Conservation (phyloP, 1,139 yeast genomes). For the Taphrina sp. region DNA sequence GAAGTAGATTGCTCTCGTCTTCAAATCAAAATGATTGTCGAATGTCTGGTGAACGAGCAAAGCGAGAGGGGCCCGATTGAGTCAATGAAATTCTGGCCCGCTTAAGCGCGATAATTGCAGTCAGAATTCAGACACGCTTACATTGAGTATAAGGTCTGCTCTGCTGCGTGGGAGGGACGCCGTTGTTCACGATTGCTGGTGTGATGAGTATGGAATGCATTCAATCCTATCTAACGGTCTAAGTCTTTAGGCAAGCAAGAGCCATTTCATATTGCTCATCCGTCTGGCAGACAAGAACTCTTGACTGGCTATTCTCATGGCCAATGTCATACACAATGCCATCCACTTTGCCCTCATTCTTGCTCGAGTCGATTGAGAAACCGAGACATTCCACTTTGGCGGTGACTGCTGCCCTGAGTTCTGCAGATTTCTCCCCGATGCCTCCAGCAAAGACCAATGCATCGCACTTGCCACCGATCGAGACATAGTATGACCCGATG, state of each 20-base stretch:
- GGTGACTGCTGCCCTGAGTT: constrained; percentile 29
- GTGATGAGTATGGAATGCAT: too few relatives aligned
- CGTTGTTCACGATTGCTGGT: too few relatives aligned
- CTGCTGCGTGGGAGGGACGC: too few relatives aligned
- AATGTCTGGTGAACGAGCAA: too few relatives aligned
- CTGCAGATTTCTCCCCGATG: constrained; percentile 37
- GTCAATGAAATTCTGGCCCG: too few relatives aligned
- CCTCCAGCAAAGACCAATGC: constrained; percentile 40
- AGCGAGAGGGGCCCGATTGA: too few relatives aligned
- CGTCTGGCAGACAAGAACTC: constrained; percentile 37
- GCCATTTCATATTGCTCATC: constrained; percentile 39
- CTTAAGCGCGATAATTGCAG: too few relatives aligned
- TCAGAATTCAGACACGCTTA: too few relatives aligned
- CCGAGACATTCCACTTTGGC: constrained; percentile 21
- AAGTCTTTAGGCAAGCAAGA: constrained; percentile 6
- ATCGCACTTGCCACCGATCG: constrained; percentile 36
- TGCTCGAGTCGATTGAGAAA: constrained; percentile 8
- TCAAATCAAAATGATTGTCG: too few relatives aligned
- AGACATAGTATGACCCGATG: constrained; percentile 38
- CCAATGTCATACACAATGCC: constrained; percentile 34
- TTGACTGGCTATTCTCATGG: constrained; percentile 3
- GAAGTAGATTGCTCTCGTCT: too few relatives aligned
- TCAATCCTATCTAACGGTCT: neutral
- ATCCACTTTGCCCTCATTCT: constrained; percentile 23
- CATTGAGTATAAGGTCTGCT: too few relatives aligned